Conservation (phyloP, 2,329 filamentous ascomycete species). For the Balansia obtecta region DNA sequence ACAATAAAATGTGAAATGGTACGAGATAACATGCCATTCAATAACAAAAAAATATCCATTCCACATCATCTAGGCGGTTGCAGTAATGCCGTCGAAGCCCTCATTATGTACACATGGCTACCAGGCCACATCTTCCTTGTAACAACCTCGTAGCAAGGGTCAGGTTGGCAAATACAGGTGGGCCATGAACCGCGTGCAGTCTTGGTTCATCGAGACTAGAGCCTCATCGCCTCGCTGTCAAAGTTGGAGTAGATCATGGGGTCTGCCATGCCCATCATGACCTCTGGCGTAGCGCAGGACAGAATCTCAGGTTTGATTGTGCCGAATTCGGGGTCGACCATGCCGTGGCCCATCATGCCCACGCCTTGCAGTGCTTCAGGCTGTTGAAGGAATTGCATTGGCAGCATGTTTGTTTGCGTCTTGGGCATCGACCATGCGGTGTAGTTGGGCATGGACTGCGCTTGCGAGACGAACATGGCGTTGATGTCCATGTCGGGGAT, state of each 20-base stretch:
- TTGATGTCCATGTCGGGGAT: slow-evolving; percentile 20
- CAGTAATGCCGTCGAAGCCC: neutral
- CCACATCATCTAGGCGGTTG: neutral
- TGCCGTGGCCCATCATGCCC: slow-evolving; percentile 34
- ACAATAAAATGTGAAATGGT: no score
- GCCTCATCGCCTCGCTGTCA: slow-evolving; percentile 30
- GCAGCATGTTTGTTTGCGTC: slow-evolving; percentile 14
- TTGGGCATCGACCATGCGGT: slow-evolving; percentile 20
- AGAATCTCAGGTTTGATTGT: slow-evolving; percentile 44
- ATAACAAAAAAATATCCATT: neutral
- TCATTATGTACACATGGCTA: neutral
- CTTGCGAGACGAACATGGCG: slow-evolving; percentile 23
- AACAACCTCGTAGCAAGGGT: no score
- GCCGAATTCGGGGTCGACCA: slow-evolving; percentile 39
- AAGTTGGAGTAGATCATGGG: slow-evolving; percentile 46
- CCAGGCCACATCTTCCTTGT: slow-evolving; percentile 8
- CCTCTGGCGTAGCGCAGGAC: slow-evolving; percentile 37
- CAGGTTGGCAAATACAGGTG: no score
- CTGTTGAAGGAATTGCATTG: slow-evolving; percentile 31
- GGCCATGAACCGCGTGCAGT: no score
- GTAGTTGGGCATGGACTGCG: slow-evolving; percentile 22
- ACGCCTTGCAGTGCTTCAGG: slow-evolving; percentile 26
- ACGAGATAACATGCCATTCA: no score
- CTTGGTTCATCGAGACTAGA: slow-evolving; percentile 13
- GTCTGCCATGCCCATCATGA: slow-evolving; percentile 45